Evolutionary conservation across 129 eudicot genomes (phyloP).

Genomic region (Tanacetum coccineum): DNA sequence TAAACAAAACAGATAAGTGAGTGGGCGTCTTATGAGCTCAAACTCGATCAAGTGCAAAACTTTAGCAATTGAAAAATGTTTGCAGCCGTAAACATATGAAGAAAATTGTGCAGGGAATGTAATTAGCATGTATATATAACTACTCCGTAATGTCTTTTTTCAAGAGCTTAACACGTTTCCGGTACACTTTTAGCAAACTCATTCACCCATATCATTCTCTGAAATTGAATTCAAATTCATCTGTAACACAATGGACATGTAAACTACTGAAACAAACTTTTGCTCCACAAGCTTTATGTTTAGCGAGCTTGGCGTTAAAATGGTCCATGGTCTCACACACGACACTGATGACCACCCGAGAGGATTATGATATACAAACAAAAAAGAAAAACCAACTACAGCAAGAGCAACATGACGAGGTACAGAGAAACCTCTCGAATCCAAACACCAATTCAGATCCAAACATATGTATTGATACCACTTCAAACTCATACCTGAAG

Average conservation of each 20-base stretch:
- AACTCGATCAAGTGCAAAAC: too few species aligned
- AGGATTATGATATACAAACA: conserved; percentile 11
- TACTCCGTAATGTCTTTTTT: too few species aligned
- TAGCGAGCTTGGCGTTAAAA: conserved; percentile 9
- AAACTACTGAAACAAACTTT: conserved; percentile 5
- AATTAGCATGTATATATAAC: too few species aligned
- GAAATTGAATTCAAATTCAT: conserved; percentile 8
- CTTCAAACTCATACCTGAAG: conserved; percentile 7
- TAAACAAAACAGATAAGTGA: too few species aligned
- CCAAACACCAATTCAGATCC: conserved; percentile 16
- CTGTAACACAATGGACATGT: conserved; percentile 11
- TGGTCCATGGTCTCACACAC: conserved; percentile 16
- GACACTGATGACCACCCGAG: neutral
- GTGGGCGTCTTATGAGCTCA: too few species aligned
- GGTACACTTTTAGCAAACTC: neutral
- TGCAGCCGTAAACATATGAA: too few species aligned
- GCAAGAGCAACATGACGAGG: conserved; percentile 21
- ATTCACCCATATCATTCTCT: conserved; percentile 11
- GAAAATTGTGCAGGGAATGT: too few species aligned
- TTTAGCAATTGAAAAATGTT: too few species aligned
- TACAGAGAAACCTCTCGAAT: conserved; percentile 16
- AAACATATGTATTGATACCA: conserved; percentile 9
- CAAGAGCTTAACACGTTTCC: too few species aligned
- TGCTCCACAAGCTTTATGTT: conserved; percentile 16
- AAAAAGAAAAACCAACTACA: conserved; percentile 4